Evolutionary conservation across 2,329 filamentous ascomycete species (phyloP).

Genomic region (Nemania bipapillata): DNA sequence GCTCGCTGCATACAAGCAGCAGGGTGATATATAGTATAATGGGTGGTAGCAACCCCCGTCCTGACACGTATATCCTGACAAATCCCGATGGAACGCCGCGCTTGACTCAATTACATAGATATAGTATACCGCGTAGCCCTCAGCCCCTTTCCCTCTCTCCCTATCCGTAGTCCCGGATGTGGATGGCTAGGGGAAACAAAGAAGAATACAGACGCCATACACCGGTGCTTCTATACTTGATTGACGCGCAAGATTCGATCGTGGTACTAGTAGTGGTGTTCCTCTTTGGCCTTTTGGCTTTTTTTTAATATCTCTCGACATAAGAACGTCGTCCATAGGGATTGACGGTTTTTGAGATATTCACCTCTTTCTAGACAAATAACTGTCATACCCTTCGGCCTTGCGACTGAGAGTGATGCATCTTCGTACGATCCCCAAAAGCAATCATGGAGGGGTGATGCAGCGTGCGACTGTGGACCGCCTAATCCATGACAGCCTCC

Average conservation of each 20-base stretch:
- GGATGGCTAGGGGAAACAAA: not conserved
- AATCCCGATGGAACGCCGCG: conserved; percentile 28
- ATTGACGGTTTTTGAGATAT: not conserved
- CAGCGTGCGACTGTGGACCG: not conserved
- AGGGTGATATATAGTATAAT: conserved; percentile 10
- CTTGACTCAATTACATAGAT: conserved; percentile 22
- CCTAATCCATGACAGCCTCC: conserved; percentile 56
- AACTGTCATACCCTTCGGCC: not conserved
- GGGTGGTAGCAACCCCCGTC: not conserved
- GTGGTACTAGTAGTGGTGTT: not conserved
- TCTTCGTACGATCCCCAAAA: not conserved
- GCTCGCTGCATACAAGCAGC: not conserved
- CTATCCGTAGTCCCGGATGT: not conserved
- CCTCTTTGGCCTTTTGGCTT: too few species aligned
- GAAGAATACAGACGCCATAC: conserved; percentile 9
- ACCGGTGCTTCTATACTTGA: conserved; percentile 8
- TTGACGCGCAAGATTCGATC: not conserved
- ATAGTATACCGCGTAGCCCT: conserved; percentile 11
- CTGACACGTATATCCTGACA: conserved; percentile 24
- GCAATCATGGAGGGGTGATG: not conserved
- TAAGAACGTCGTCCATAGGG: not conserved
- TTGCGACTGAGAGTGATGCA: not conserved
- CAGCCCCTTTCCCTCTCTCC: not conserved
- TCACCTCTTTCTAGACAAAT: not conserved
- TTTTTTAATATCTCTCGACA: too few species aligned